A percentile compares a stretch with the other conserved stretches of the same genome.
Conservation (phyloP, 345 rosid species). For the Salix exigua region DNA sequence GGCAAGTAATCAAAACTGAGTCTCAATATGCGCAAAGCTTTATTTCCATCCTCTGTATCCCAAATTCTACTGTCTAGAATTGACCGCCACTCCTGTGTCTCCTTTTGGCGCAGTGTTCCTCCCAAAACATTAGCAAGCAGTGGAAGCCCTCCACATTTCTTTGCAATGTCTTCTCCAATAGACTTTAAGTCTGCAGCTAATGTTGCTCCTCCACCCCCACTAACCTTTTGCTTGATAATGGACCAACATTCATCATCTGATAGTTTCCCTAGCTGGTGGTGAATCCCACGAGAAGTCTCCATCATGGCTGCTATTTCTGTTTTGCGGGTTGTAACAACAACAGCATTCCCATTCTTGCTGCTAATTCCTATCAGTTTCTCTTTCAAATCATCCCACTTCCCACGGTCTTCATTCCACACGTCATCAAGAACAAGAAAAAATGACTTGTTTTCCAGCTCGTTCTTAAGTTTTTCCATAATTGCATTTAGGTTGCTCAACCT, state of each 20-base stretch:
- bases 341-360: not conserved
- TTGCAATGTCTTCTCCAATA: constrained; percentile 19
- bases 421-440: constrained; percentile 22
- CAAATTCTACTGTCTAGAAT: constrained; percentile 6
- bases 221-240: constrained; percentile 9
- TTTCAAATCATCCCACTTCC: constrained; percentile 10
- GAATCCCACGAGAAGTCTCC: not conserved
- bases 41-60: not conserved
- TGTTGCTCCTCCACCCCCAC: not conserved
- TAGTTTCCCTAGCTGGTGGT: not conserved
- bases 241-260: constrained; percentile 14
- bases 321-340: constrained; percentile 21
- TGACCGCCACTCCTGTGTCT: not conserved
- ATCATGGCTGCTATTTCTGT: not conserved
- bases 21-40: not conserved
- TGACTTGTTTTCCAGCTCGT: not conserved
- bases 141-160: constrained; percentile 24
- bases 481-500: not conserved
- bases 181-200: not conserved
- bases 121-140: constrained; percentile 10
- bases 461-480: not conserved
- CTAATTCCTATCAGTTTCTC: not conserved
- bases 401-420: constrained; percentile 15
- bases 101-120: not conserved
- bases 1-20: constrained; percentile 14